Conservation (phyloP, 345 rosid genomes). For the Durio zibethinus region DNA sequence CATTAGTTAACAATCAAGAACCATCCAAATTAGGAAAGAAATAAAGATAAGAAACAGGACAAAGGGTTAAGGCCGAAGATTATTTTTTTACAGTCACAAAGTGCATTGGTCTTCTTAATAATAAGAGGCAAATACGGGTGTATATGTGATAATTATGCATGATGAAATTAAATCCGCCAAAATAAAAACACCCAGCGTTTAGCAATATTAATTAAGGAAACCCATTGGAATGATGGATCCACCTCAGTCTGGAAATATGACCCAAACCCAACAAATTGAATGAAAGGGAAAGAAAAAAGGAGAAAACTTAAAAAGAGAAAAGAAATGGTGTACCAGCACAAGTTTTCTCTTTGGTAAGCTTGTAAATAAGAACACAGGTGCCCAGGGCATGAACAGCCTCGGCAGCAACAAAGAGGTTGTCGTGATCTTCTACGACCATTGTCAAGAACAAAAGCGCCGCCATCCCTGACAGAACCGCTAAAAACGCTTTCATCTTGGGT, state of each 20-base stretch:
- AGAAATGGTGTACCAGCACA: conserved; percentile 56
- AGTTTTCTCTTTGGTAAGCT: conserved; percentile 83
- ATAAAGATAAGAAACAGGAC: background rate
- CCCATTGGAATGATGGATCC: background rate
- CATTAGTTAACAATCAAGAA: background rate
- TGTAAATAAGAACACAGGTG: conserved; percentile 80
- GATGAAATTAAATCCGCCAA: background rate
- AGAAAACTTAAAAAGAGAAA: background rate
- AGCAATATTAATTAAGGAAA: background rate
- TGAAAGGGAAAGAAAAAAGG: background rate
- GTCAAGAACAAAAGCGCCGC: conserved; percentile 65
- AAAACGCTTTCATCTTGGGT: conserved; percentile 73
- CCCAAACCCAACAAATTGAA: background rate
- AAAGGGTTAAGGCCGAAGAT: background rate
- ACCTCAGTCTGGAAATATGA: background rate
- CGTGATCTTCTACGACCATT: conserved; percentile 82
- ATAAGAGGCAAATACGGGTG: background rate
- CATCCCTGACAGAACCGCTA: conserved; percentile 63
- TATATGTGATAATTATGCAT: background rate
- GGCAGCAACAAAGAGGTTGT: conserved; percentile 84
- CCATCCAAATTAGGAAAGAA: no score
- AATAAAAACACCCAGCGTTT: background rate
- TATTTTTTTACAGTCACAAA: background rate
- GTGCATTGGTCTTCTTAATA: background rate
- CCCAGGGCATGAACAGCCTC: conserved; percentile 88